These are phyloP conservation scores for Besnoitia besnoiti DNA, from an alignment of 169 alveolate species.

Conservation along the genomic window DNA sequence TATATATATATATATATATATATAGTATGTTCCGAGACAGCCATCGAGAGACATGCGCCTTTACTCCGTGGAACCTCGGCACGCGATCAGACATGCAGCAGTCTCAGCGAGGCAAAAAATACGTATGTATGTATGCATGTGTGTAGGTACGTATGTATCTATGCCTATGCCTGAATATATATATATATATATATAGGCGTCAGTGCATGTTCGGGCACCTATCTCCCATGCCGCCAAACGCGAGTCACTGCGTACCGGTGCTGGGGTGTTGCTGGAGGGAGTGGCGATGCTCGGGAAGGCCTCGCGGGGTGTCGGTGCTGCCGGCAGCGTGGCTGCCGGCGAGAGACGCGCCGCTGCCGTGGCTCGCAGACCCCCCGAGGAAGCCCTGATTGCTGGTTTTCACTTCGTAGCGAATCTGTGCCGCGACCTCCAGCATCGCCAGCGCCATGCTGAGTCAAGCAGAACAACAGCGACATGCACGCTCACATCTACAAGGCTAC, in stretches of 20 bases:
- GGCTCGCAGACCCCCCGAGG: neutral
- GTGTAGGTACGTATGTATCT: neutral
- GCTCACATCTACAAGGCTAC: no score
- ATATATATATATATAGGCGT: no score
- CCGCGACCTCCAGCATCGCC: slow-evolving; percentile 76
- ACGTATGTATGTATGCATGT: neutral
- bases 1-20: no score
- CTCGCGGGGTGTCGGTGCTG: neutral
- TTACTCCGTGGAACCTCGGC: no score
- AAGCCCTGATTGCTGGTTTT: slow-evolving; percentile 6
- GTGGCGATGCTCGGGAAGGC: neutral
- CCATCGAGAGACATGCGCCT: no score
- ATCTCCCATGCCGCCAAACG: no score
- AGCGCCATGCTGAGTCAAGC: slow-evolving; percentile 69
- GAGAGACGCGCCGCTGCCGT: no score
- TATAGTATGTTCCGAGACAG: no score
- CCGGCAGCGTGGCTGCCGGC: no score
- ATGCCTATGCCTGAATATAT: neutral
- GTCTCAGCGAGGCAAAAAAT: no score
- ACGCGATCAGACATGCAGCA: no score
- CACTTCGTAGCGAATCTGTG: slow-evolving; percentile 68
- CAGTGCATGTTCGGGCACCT: neutral
- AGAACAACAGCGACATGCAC: neutral
- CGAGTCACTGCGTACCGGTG: neutral
- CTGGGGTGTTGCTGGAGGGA: neutral